Percentiles rank a stretch among this genome's conserved stretches.
phyloP scores from a whole-genome alignment of 202 grass and related monocot species.

The Schoenoplectus triqueter region DNA sequence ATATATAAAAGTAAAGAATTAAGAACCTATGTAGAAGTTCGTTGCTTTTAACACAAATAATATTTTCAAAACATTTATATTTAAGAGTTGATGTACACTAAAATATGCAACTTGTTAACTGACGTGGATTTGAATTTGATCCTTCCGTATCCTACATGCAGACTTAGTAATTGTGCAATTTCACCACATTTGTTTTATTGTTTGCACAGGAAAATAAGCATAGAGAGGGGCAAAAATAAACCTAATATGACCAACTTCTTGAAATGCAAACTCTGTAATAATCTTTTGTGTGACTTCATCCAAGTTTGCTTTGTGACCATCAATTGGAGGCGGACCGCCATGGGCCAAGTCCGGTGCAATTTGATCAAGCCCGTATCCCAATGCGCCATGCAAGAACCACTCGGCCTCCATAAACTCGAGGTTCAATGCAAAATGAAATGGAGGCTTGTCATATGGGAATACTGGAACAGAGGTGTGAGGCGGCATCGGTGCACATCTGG shows the following conservation, averaged over 20 bases:
- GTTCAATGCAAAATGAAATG: constrained; percentile 69
- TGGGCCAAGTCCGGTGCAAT: constrained; percentile 52
- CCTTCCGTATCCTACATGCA: not conserved
- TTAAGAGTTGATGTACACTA: too few relatives aligned
- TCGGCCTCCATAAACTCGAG: constrained; percentile 66
- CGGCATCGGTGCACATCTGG: constrained; percentile 31
- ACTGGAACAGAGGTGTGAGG: constrained; percentile 42
- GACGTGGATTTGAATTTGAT: not conserved
- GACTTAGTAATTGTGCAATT: not conserved
- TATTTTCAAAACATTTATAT: too few relatives aligned
- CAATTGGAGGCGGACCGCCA: constrained; percentile 64
- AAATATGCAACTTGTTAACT: not conserved
- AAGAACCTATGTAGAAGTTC: too few relatives aligned
- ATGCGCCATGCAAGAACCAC: constrained; percentile 60
- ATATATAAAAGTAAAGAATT: too few relatives aligned
- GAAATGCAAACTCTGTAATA: constrained; percentile 53
- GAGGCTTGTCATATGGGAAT: constrained; percentile 57
- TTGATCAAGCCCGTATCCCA: constrained; percentile 61
- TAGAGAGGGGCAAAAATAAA: constrained; percentile 18
- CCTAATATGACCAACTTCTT: constrained; percentile 80
- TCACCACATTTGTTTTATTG: not conserved
- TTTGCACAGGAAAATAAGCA: not conserved
- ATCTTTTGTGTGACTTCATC: constrained; percentile 51
- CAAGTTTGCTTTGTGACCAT: constrained; percentile 60
- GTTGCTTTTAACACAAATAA: too few relatives aligned